Conservation (phyloP, 495 filamentous ascomycete genomes). For the Podospora fimiseda region DNA sequence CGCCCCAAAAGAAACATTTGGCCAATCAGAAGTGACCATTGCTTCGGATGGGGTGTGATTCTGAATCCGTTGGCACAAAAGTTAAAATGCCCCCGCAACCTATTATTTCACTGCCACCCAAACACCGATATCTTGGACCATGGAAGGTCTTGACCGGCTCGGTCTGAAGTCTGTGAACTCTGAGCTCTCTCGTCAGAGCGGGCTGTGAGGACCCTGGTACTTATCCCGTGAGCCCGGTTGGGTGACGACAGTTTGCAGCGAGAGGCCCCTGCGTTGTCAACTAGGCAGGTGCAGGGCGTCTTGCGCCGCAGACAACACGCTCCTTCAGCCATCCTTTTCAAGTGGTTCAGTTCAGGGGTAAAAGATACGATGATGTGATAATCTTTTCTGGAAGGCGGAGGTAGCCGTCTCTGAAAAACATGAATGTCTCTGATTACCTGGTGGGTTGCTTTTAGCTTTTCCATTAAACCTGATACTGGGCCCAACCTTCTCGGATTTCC, state of each 20-base stretch:
- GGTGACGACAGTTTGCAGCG: conserved; percentile 6
- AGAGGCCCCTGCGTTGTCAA: not conserved
- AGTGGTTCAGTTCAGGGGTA: not conserved
- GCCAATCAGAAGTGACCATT: conserved; percentile 6
- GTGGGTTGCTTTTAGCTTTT: not conserved
- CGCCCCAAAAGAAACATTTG: conserved; percentile 9
- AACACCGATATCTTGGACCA: conserved; percentile 6
- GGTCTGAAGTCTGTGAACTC: too few species aligned
- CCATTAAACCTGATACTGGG: too few species aligned
- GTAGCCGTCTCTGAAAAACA: too few species aligned
- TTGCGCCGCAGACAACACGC: not conserved
- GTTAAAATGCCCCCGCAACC: conserved; percentile 8
- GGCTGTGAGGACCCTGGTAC: too few species aligned
- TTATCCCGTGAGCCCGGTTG: conserved; percentile 15
- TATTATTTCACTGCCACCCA: conserved; percentile 17
- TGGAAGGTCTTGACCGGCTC: too few species aligned
- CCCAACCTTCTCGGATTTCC: too few species aligned
- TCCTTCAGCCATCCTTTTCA: not conserved
- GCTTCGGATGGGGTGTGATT: conserved; percentile 11
- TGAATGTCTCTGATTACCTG: not conserved
- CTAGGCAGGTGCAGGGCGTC: not conserved
- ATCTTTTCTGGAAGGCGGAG: not conserved
- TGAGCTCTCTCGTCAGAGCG: too few species aligned
- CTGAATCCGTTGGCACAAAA: conserved; percentile 17
- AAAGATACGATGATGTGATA: not conserved